Conservation (phyloP, 2,329 filamentous ascomycete species). For the Teratosphaeria pseudoeucalypti region DNA sequence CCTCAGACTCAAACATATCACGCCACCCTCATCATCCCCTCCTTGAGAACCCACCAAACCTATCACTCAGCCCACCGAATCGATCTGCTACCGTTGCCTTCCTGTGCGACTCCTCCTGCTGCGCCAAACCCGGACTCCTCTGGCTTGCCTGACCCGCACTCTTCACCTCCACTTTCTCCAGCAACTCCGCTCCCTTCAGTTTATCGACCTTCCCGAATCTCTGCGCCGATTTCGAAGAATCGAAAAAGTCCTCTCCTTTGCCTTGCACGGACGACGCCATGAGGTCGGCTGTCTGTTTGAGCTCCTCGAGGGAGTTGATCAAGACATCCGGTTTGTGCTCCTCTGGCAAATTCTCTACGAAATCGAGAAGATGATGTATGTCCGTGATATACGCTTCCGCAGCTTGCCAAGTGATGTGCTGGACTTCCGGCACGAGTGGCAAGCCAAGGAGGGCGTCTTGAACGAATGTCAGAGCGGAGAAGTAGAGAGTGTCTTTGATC, state of each 20-base stretch:
- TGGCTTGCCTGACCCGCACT: constrained; percentile 1
- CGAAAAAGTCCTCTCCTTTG: constrained; percentile 85
- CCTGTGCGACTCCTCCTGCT: constrained; percentile 1
- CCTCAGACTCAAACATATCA: neutral
- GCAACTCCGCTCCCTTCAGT: constrained; percentile 71
- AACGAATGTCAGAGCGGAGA: constrained; percentile 86
- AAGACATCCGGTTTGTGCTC: constrained; percentile 50
- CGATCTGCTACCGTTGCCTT: constrained; percentile 1
- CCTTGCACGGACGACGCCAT: constrained; percentile 65
- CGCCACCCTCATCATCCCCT: neutral
- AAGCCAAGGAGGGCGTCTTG: constrained; percentile 50
- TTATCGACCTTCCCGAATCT: constrained; percentile 91
- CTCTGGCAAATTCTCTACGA: constrained; percentile 69
- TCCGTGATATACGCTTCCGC: constrained; percentile 73
- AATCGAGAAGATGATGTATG: constrained; percentile 71
- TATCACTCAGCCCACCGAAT: constrained; percentile 8
- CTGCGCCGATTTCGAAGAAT: constrained; percentile 77
- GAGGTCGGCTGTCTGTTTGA: constrained; percentile 83
- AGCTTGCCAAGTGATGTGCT: constrained; percentile 77
- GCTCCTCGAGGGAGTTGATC: constrained; percentile 78
- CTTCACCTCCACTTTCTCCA: constrained; percentile 61
- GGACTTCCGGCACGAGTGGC: constrained; percentile 68
- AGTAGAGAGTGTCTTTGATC: constrained; percentile 97
- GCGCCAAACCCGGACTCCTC: neutral
- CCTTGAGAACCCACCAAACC: constrained; percentile 7